A percentile compares a stretch with the other conserved stretches of the same genome.
These are phyloP conservation scores for Dactylis glomerata DNA, from an alignment of 176 grass and related monocot genomes.

Conservation along the genomic window DNA sequence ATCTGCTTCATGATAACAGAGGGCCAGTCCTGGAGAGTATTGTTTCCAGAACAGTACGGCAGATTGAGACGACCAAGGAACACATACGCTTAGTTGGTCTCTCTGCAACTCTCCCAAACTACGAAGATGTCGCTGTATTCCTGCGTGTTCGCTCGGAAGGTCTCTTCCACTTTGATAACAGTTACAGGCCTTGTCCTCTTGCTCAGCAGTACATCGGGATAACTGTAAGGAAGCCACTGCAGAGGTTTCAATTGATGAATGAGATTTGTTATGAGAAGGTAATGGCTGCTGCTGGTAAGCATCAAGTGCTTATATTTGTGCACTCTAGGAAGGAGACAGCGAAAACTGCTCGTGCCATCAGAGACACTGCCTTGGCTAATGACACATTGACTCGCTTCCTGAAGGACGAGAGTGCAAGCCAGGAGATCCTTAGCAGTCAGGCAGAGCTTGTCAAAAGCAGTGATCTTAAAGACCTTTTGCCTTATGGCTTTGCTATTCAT, in stretches of 20 bases:
- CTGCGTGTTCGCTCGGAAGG: slow-evolving; percentile 61
- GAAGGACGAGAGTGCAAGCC: slow-evolving; percentile 86
- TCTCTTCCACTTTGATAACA: slow-evolving; percentile 95
- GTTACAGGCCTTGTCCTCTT: slow-evolving; percentile 92
- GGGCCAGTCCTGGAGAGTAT: slow-evolving; percentile 97
- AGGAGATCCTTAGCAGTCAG: slow-evolving; percentile 82
- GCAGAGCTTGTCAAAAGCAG: slow-evolving; percentile 89
- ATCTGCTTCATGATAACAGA: slow-evolving; percentile 94
- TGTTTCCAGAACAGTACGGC: slow-evolving; percentile 88
- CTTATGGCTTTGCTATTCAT: slow-evolving; percentile 98
- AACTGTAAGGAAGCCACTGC: slow-evolving; percentile 88
- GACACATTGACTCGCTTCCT: slow-evolving; percentile 81
- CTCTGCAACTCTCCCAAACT: slow-evolving; percentile 85
- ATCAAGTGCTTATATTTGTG: slow-evolving; percentile 98
- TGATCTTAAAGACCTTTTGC: slow-evolving; percentile 88
- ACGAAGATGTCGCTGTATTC: slow-evolving; percentile 86
- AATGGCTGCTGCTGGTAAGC: slow-evolving; percentile 83
- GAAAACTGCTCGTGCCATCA: slow-evolving; percentile 89
- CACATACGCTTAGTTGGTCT: slow-evolving; percentile 84
- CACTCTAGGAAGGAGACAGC: slow-evolving; percentile 94
- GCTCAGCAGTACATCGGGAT: slow-evolving; percentile 96
- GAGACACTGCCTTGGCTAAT: slow-evolving; percentile 79
- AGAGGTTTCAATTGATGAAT: slow-evolving; percentile 98
- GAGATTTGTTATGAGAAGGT: slow-evolving; percentile 97
- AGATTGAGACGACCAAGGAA: slow-evolving; percentile 91